Percentiles rank a stretch among this genome's conserved stretches.
phyloP scores from a whole-genome alignment of 768 basidiomycete genomes.

The Boletus subcaerulescens region DNA sequence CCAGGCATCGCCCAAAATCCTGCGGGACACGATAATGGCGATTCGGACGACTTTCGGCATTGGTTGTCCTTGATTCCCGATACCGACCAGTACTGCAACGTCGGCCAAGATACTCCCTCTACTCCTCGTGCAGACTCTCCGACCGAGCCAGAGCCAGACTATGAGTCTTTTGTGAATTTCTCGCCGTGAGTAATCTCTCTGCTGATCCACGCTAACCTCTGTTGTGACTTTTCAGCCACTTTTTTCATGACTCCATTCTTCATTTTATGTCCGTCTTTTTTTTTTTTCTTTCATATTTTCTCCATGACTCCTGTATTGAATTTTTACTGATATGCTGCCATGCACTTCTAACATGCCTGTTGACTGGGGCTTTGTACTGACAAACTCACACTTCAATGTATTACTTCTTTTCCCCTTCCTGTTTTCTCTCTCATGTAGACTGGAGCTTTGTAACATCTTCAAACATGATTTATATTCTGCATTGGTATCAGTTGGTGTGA shows the following conservation, averaged over 20 bases:
- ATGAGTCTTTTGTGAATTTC: background rate
- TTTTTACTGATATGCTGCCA: background rate
- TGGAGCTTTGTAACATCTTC: conserved; percentile 11
- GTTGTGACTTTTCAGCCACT: background rate
- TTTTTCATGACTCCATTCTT: background rate
- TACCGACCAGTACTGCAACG: no score
- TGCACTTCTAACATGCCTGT: background rate
- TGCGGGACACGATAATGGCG: no score
- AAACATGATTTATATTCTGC: conserved; percentile 1
- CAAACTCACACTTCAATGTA: background rate
- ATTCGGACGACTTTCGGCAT: no score
- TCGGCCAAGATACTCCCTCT: background rate
- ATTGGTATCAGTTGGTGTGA: conserved; percentile 1
- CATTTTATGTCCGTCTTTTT: background rate
- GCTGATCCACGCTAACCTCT: background rate
- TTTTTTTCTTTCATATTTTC: background rate
- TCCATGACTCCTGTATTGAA: background rate
- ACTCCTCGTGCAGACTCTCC: no score
- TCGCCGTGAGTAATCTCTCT: conserved; percentile 4
- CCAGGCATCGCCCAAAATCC: background rate
- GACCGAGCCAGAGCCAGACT: background rate
- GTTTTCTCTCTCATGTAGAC: background rate
- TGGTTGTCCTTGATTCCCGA: no score
- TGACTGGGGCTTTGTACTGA: conserved; percentile 14
- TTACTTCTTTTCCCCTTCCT: background rate